Percentiles rank a stretch among this genome's conserved stretches.
Evolutionary conservation across 1,284 basidiomycete genomes (phyloP).

Genomic region (Ceratobasidium sp.): DNA sequence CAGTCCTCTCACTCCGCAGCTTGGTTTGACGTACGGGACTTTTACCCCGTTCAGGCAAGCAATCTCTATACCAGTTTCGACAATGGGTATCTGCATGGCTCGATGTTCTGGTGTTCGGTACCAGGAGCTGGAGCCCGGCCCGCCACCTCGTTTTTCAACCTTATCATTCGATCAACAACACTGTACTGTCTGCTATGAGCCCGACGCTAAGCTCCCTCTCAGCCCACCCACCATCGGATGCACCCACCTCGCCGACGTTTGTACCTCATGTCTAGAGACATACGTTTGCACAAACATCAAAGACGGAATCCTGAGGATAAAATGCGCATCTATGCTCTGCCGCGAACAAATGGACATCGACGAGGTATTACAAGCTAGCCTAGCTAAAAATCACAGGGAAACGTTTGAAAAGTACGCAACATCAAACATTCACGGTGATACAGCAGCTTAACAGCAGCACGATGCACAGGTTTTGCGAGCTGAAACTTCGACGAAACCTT

Average conservation of each 20-base stretch:
- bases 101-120: neutral
- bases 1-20: too few species aligned
- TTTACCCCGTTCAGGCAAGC: too few species aligned
- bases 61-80: too few species aligned
- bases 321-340: constrained; percentile 11
- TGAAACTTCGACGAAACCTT: constrained; percentile 1
- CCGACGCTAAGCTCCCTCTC: constrained; percentile 2
- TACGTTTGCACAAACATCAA: constrained; percentile 7
- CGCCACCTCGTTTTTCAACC: neutral
- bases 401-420: constrained; percentile 18
- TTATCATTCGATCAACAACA: neutral
- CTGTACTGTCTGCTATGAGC: constrained; percentile 20
- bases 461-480: constrained; percentile 26
- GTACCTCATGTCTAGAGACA: constrained; percentile 11
- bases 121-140: neutral
- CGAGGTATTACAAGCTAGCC: neutral
- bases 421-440: neutral
- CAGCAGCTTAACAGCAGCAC: neutral
- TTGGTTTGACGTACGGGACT: too few species aligned
- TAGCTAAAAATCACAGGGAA: constrained; percentile 3
- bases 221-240: constrained; percentile 16
- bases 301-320: neutral
- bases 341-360: neutral
- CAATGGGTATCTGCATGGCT: too few species aligned
- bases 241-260: constrained; percentile 15